A percentile compares a stretch with the other conserved stretches of the same genome.
These are phyloP conservation scores for Amylocarpus encephaloides DNA, from an alignment of 2,329 filamentous ascomycete genomes.

Conservation along the genomic window DNA sequence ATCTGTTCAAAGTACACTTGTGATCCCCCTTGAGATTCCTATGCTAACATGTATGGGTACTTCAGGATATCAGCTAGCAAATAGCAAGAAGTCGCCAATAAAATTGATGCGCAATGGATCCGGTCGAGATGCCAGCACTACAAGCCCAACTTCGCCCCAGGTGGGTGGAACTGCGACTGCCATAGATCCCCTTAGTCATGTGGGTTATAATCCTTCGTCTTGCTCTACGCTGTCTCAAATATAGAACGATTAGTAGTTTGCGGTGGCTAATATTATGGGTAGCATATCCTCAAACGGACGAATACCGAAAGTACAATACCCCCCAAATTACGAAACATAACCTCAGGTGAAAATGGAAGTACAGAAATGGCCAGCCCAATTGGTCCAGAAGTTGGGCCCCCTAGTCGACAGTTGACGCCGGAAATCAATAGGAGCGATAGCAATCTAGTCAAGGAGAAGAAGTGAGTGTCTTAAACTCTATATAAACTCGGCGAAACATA, in stretches of 20 bases:
- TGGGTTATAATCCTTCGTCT: background rate
- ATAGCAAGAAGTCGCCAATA: conserved; percentile 24
- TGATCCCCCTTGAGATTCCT: conserved; percentile 14
- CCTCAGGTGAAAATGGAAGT: conserved; percentile 45
- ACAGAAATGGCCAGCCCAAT: conserved; percentile 20
- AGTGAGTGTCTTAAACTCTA: conserved; percentile 42
- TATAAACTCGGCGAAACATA: conserved; percentile 5
- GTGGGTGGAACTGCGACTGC: conserved; percentile 32
- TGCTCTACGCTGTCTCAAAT: background rate
- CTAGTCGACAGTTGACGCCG: conserved; percentile 33
- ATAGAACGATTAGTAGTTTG: conserved; percentile 1
- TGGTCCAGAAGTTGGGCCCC: conserved; percentile 22
- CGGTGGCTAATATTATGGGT: conserved; percentile 18
- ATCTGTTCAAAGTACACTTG: conserved; percentile 5
- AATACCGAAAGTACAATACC: conserved; percentile 56
- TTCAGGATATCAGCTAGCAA: conserved; percentile 23
- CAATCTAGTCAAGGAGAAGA: conserved; percentile 51
- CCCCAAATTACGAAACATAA: conserved; percentile 42
- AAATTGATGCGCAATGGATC: conserved; percentile 24
- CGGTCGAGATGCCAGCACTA: conserved; percentile 21
- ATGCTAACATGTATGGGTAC: conserved; percentile 18
- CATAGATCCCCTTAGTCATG: conserved; percentile 61
- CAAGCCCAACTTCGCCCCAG: conserved; percentile 15
- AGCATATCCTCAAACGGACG: conserved; percentile 59
- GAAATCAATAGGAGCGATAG: conserved; percentile 27